Evolutionary conservation across 1,284 basidiomycete species (phyloP).

Genomic region (Thecaphora thlaspeos): DNA sequence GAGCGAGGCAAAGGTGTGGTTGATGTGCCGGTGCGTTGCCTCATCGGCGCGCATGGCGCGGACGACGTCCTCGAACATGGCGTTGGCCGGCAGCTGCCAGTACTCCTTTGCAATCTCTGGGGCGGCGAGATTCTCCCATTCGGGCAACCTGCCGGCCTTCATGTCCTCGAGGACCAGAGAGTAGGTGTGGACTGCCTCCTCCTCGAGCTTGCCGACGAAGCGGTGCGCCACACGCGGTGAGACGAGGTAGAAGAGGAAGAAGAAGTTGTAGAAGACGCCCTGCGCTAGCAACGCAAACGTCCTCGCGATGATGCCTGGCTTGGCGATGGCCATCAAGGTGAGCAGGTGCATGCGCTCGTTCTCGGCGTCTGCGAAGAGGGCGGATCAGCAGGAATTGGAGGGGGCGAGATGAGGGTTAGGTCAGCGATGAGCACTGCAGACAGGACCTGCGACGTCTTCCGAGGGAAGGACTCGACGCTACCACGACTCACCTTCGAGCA

Average conservation of each 20-base stretch:
- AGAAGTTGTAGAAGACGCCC: constrained; percentile 47
- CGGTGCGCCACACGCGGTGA: constrained; percentile 84
- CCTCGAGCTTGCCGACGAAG: constrained; percentile 91
- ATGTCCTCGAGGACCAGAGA: constrained; percentile 80
- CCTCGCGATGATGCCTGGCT: constrained; percentile 26
- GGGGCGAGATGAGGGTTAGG: too few relatives aligned
- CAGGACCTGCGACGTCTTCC: too few relatives aligned
- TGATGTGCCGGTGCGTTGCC: constrained; percentile 56
- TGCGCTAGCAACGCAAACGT: constrained; percentile 65
- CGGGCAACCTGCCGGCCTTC: constrained; percentile 78
- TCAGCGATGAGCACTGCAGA: too few relatives aligned
- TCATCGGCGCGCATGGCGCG: constrained; percentile 91
- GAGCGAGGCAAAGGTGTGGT: constrained; percentile 44
- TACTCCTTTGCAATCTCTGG: constrained; percentile 84
- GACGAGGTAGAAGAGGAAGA: constrained; percentile 71
- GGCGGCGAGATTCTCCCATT: constrained; percentile 72
- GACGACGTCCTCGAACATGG: constrained; percentile 81
- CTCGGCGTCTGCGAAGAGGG: constrained; percentile 26
- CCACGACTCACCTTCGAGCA: constrained; percentile 18
- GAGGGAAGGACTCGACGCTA: too few relatives aligned
- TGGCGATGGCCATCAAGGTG: constrained; percentile 27
- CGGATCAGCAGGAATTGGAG: too few relatives aligned
- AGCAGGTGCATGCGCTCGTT: constrained; percentile 51
- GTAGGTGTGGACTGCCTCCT: constrained; percentile 74
- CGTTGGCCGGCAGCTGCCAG: constrained; percentile 73